Evolutionary conservation across 2,329 filamentous ascomycete species (phyloP).

Genomic region (Ascochyta lentis): DNA sequence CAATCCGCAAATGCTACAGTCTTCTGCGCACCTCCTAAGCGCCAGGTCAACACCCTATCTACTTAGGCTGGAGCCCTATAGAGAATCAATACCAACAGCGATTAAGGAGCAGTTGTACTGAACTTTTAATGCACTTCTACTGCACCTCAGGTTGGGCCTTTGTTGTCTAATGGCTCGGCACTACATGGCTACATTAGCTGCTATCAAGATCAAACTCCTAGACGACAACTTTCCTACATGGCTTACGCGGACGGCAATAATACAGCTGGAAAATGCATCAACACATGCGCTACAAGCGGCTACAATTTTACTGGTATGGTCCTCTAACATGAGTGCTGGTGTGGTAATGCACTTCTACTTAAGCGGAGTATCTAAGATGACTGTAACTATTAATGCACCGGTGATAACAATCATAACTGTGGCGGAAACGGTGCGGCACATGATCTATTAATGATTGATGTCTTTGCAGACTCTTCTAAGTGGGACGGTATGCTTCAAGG

Average conservation of each 20-base stretch:
- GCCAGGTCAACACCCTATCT: conserved; percentile 63
- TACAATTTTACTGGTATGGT: conserved; percentile 58
- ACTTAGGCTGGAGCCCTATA: conserved; percentile 59
- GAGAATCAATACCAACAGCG: conserved; percentile 60
- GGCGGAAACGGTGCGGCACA: conserved; percentile 58
- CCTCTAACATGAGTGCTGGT: conserved; percentile 63
- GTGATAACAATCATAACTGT: conserved; percentile 59
- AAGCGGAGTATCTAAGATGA: conserved; percentile 53
- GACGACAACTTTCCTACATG: conserved; percentile 57
- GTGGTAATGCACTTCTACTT: conserved; percentile 56
- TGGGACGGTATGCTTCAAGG: conserved; percentile 31
- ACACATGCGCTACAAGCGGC: conserved; percentile 48
- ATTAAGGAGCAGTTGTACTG: conserved; percentile 56
- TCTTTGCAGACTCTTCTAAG: conserved; percentile 41
- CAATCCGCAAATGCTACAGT: conserved; percentile 60
- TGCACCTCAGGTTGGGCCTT: conserved; percentile 60
- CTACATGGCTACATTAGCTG: conserved; percentile 63
- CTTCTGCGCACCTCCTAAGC: conserved; percentile 63
- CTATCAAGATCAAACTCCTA: conserved; percentile 63
- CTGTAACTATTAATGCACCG: conserved; percentile 61
- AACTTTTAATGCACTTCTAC: conserved; percentile 62
- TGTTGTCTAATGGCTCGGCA: conserved; percentile 54
- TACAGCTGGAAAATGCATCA: conserved; percentile 57
- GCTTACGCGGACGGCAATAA: conserved; percentile 52
- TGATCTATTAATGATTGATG: conserved; percentile 52